Evolutionary conservation across 1,284 basidiomycete species (phyloP).

Genomic region (Cutaneotrichosporon sp.): DNA sequence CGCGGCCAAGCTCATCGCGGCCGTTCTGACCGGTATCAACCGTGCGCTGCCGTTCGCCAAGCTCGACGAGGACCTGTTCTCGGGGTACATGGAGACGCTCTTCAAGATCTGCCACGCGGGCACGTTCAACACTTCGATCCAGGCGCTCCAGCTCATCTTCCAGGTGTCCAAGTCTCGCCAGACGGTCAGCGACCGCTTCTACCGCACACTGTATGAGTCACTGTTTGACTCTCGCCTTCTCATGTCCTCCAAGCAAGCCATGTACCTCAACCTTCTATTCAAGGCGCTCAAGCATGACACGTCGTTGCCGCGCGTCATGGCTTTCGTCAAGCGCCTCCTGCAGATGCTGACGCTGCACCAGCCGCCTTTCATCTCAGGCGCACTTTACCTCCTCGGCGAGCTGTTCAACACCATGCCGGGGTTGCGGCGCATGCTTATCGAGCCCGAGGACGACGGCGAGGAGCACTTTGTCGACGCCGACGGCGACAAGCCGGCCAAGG

Average conservation of each 20-base stretch:
- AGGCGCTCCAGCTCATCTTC: conserved; percentile 88
- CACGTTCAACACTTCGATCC: conserved; percentile 91
- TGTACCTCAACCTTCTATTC: conserved; percentile 96
- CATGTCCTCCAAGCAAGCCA: conserved; percentile 87
- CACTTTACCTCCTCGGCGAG: conserved; percentile 65
- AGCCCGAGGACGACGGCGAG: conserved; percentile 55
- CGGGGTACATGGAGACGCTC: conserved; percentile 85
- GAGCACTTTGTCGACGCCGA: conserved; percentile 58
- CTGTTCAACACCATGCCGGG: conserved; percentile 73
- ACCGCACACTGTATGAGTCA: conserved; percentile 85
- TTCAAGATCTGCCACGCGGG: conserved; percentile 92
- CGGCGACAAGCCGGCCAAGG: conserved; percentile 23
- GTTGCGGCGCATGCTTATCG: conserved; percentile 66
- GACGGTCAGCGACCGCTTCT: conserved; percentile 78
- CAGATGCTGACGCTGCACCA: conserved; percentile 77
- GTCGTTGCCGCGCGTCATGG: conserved; percentile 65
- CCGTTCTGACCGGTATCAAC: conserved; percentile 91
- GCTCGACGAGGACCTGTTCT: conserved; percentile 65
- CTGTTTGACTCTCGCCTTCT: conserved; percentile 79
- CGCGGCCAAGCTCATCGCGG: conserved; percentile 82
- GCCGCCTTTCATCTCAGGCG: conserved; percentile 86
- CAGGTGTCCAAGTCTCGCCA: conserved; percentile 62
- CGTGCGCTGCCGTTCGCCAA: conserved; percentile 91
- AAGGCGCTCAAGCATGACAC: conserved; percentile 82
- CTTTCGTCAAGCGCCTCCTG: conserved; percentile 81